Conservation (phyloP, 495 filamentous ascomycete species). For the Pseudevernia furfuracea region DNA sequence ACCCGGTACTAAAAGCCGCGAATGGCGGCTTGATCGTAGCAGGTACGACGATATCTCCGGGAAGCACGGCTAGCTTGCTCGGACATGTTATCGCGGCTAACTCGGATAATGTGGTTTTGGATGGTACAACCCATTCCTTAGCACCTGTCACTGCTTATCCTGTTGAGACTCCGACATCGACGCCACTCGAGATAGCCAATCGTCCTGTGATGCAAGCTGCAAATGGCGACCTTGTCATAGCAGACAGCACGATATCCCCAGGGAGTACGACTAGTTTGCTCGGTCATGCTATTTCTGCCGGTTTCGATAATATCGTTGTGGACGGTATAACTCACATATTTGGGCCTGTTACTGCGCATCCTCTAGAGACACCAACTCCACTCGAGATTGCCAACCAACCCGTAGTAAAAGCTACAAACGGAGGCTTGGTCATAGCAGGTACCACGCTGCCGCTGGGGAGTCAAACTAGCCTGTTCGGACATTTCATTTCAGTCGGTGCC, state of each 20-base stretch:
- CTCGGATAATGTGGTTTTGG: background rate
- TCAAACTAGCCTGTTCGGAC: background rate
- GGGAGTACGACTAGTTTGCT: background rate
- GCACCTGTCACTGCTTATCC: background rate
- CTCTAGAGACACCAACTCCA: conserved; percentile 11
- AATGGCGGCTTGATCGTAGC: conserved; percentile 2
- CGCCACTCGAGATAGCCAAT: background rate
- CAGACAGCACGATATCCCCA: background rate
- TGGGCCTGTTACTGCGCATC: background rate
- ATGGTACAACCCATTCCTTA: background rate
- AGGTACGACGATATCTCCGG: background rate
- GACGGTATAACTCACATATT: background rate
- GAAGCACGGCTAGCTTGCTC: background rate
- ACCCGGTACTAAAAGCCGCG: background rate
- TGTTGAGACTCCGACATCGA: too few species aligned
- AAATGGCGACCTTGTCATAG: conserved; percentile 4
- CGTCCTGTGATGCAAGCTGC: background rate
- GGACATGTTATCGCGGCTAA: background rate
- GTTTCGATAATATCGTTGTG: background rate
- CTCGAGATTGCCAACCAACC: background rate
- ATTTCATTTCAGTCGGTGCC: background rate
- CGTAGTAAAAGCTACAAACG: background rate
- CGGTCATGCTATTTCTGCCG: background rate
- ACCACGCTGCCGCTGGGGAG: background rate
- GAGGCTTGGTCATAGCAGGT: background rate